These are phyloP conservation scores for Afroboletus lepidellus DNA, from an alignment of 1,284 basidiomycete species.

Conservation along the genomic window DNA sequence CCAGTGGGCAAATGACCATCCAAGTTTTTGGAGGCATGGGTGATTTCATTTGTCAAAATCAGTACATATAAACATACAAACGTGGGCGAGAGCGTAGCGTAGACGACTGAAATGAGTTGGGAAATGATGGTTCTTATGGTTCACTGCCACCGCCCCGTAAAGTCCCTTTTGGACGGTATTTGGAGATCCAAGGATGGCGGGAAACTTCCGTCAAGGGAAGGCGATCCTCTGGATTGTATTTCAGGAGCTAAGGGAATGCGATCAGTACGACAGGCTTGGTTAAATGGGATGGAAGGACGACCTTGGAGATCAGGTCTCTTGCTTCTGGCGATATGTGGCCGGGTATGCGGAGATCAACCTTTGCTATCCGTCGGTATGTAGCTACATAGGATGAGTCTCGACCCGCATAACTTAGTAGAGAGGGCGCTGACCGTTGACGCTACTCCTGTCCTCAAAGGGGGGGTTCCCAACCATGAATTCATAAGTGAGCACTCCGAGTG, in stretches of 20 bases:
- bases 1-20: too few relatives aligned
- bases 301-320: slow-evolving; percentile 62
- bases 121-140: slow-evolving; percentile 11
- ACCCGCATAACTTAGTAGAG: not conserved
- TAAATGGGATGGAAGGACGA: slow-evolving; percentile 31
- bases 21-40: not conserved
- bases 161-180: slow-evolving; percentile 54
- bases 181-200: slow-evolving; percentile 91
- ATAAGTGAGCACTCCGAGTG: slow-evolving; percentile 92
- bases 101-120: not conserved
- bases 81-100: slow-evolving; percentile 2
- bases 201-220: slow-evolving; percentile 81
- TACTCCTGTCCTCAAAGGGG: slow-evolving; percentile 89
- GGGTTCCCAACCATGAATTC: slow-evolving; percentile 93
- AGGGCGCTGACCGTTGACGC: slow-evolving; percentile 62
- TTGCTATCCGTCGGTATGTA: slow-evolving; percentile 84
- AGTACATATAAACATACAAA: slow-evolving; percentile 18
- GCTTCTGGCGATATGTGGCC: slow-evolving; percentile 63
- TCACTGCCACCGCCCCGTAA: slow-evolving; percentile 29
- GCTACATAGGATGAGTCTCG: slow-evolving; percentile 43
- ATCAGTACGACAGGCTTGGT: slow-evolving; percentile 29
- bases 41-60: not conserved
- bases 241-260: slow-evolving; percentile 68
- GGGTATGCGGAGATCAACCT: slow-evolving; percentile 82
- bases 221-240: slow-evolving; percentile 82